Evolutionary conservation across 2,329 filamentous ascomycete genomes (phyloP).

Genomic region (Microdochium paspali): DNA sequence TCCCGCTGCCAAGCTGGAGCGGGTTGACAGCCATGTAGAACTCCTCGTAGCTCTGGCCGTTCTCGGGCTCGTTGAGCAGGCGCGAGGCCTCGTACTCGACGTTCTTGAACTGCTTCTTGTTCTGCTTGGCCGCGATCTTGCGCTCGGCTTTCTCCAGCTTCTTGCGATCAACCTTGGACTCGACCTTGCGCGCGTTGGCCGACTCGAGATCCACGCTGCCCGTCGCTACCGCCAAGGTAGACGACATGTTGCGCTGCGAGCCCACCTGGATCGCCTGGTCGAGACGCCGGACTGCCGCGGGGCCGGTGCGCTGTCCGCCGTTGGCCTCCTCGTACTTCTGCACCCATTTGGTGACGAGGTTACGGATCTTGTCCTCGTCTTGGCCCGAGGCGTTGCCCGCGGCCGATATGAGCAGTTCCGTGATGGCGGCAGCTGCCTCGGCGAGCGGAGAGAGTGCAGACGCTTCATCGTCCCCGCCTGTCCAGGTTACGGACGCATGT

Average conservation of each 20-base stretch:
- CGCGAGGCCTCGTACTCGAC: constrained; percentile 95
- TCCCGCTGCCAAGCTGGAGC: constrained; percentile 66
- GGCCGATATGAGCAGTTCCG: constrained; percentile 86
- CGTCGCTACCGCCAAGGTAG: constrained; percentile 79
- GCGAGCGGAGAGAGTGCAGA: constrained; percentile 65
- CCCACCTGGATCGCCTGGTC: constrained; percentile 94
- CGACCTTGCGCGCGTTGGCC: constrained; percentile 84
- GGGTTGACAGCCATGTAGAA: constrained; percentile 99
- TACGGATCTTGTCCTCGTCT: constrained; percentile 69
- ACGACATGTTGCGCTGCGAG: constrained; percentile 90
- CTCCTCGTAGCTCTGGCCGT: constrained; percentile 90
- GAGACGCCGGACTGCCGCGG: constrained; percentile 71
- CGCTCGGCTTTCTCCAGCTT: constrained; percentile 98
- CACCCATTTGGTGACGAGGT: constrained; percentile 85
- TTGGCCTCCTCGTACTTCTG: constrained; percentile 67
- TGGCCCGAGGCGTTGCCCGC: constrained; percentile 68
- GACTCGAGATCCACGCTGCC: constrained; percentile 87
- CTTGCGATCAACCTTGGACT: constrained; percentile 96
- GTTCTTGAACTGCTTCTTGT: constrained; percentile 96
- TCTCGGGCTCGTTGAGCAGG: constrained; percentile 73
- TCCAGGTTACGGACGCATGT: constrained; percentile 79
- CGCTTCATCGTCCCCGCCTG: constrained; percentile 55
- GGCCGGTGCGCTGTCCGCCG: constrained; percentile 61
- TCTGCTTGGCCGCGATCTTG: constrained; percentile 97
- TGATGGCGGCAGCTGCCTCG: constrained; percentile 76